Evolutionary conservation across 345 rosid species (phyloP), one percentile per base, ranked within the genome.

Genomic region (Hibiscus trionum): DNA sequence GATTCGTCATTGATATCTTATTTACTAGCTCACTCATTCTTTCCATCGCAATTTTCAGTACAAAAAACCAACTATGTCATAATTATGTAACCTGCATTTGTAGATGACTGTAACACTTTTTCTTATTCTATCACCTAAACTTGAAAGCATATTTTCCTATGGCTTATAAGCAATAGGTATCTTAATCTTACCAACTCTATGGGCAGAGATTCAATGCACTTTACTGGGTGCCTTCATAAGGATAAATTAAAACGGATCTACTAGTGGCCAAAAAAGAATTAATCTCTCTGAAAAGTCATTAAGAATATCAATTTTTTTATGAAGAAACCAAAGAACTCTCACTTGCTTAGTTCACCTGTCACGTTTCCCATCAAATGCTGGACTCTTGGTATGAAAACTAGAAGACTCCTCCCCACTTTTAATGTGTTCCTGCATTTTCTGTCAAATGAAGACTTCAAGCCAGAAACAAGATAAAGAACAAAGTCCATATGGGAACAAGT

Each of bases 331-430:
- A 85, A 82, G 95, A 84, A 88, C 74, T 83, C 93, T 91, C 95
- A 88, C 95, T 85, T 91, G 90, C 86, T 87, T 73, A 79, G 82
- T 88, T 88, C 93, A 94, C 97, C 97, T 94, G 92, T 87, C 86
- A 82, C 72, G 83, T 83, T 81, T 89, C 85, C 77, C 79, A 80
- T 81, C 84, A 72, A 76, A 77, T 61, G 74, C 78, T 78, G 77
- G 75, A 68, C 77, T 52, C 37, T 72, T 66, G 62, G 69, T 63
- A 31, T 66, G 80, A 53, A 77, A 79, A 77, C 46, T 71, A 72
- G 78, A 74, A 69, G 55, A 73, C 33, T 59, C 78, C 69, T 81
- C 82, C n/a, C 66, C 74, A 55, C 69, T 79, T 79, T 55, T 79
- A 74, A 63, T 80, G 58, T 82, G 83, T 73, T 83, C 97, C 98